Percentiles rank a stretch among this genome's conserved stretches.
Conservation (phyloP, 108 stramenopile species). For the Conticribra weissflogii region DNA sequence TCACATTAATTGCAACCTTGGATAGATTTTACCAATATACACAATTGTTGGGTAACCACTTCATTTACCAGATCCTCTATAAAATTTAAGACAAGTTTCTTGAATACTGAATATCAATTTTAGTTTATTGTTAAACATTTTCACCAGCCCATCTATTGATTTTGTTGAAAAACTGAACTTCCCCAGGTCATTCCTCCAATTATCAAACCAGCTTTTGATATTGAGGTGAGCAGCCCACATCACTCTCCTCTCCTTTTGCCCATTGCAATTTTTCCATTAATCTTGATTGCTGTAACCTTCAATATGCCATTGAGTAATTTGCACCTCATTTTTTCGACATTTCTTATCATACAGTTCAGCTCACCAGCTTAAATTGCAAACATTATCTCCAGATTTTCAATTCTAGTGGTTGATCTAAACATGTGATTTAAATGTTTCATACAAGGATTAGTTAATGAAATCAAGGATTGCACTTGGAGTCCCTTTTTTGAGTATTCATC, state of each 20-base stretch:
- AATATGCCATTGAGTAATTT: background rate
- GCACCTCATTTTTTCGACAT: background rate
- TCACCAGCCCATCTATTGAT: background rate
- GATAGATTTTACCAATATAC: background rate
- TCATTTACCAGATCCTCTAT: background rate
- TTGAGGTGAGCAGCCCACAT: no score
- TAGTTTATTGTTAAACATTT: background rate
- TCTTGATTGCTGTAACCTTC: background rate
- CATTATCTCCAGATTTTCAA: background rate
- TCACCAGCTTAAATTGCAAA: background rate
- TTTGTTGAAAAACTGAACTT: no score
- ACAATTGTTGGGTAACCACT: background rate
- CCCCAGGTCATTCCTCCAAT: no score
- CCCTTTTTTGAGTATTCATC: background rate
- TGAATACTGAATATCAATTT: background rate
- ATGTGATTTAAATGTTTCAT: background rate
- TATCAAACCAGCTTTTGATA: no score
- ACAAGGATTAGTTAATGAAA: background rate
- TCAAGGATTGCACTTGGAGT: background rate
- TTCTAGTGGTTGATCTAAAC: background rate
- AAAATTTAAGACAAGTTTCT: background rate
- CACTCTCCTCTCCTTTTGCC: no score
- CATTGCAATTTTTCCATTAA: no score
- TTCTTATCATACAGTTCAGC: background rate
- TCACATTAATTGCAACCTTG: no score